phyloP scores from a whole-genome alignment of 306 rosid genomes.

The Ochetophila trinervis region DNA sequence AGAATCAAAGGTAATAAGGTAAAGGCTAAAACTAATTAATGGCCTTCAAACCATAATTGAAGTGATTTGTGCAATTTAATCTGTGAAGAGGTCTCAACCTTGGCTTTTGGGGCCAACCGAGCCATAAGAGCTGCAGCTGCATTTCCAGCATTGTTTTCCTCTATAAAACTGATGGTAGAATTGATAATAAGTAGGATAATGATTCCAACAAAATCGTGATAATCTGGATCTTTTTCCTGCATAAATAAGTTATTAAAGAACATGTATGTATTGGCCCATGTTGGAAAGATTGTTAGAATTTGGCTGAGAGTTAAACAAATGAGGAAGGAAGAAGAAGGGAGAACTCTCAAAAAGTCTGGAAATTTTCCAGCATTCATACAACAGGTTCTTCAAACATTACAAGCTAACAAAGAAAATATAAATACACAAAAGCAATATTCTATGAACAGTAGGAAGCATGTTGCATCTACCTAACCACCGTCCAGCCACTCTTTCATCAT shows the following conservation, averaged over 20 bases:
- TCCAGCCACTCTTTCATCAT: too few relatives aligned
- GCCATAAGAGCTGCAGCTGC: slow-evolving; percentile 77
- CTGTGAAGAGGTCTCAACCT: slow-evolving; percentile 34
- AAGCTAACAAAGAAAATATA: too few relatives aligned
- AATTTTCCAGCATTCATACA: too few relatives aligned
- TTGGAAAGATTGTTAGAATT: neutral
- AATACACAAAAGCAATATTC: too few relatives aligned
- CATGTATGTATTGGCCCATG: neutral
- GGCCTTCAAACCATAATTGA: slow-evolving; percentile 3
- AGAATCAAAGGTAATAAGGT: neutral
- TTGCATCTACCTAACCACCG: too few relatives aligned
- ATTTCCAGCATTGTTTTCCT: slow-evolving; percentile 82
- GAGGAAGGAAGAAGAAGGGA: too few relatives aligned
- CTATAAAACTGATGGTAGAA: slow-evolving; percentile 72
- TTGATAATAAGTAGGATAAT: slow-evolving; percentile 52
- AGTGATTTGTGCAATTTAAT: neutral
- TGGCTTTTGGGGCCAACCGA: slow-evolving; percentile 63
- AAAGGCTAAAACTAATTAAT: neutral
- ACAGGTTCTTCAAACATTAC: too few relatives aligned
- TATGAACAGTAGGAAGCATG: too few relatives aligned
- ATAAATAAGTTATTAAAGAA: neutral
- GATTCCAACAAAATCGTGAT: slow-evolving; percentile 66
- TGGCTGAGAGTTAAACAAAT: too few relatives aligned
- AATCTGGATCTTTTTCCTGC: slow-evolving; percentile 44
- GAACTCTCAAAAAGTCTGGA: too few relatives aligned